Percentiles rank a stretch among this genome's conserved stretches.
phyloP scores from a whole-genome alignment of 345 rosid species.

The Kandelia obovata region DNA sequence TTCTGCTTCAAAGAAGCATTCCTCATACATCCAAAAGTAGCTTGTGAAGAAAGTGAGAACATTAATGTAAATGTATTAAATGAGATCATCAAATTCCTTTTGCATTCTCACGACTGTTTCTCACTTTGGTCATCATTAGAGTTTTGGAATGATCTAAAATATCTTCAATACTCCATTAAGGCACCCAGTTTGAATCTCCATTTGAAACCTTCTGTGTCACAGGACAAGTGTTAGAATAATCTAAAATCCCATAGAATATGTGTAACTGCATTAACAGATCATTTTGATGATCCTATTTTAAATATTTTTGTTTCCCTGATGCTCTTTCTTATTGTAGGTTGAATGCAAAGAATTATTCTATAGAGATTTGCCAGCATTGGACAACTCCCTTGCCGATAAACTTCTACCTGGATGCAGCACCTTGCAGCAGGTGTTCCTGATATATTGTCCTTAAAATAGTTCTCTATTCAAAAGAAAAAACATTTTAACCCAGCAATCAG shows the following conservation, averaged over 20 bases:
- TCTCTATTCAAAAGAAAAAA: not conserved
- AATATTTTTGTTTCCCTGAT: too few species aligned
- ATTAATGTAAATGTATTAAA: not conserved
- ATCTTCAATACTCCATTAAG: not conserved
- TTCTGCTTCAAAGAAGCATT: slow-evolving; percentile 8
- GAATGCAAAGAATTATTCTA: slow-evolving; percentile 81
- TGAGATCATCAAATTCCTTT: not conserved
- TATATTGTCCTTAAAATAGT: slow-evolving; percentile 6
- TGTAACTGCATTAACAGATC: not conserved
- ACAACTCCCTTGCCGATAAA: slow-evolving; percentile 81
- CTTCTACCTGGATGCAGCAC: slow-evolving; percentile 78
- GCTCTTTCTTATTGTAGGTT: slow-evolving; percentile 41
- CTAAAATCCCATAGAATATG: not conserved
- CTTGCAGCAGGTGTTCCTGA: slow-evolving; percentile 55
- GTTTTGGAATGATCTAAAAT: too few species aligned
- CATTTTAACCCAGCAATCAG: not conserved
- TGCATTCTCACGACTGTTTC: too few species aligned
- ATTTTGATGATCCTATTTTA: too few species aligned
- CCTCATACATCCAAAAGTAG: not conserved
- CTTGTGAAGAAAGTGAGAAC: not conserved
- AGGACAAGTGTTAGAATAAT: not conserved
- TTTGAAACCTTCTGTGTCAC: not conserved
- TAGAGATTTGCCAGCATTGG: slow-evolving; percentile 72
- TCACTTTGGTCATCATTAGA: too few species aligned
- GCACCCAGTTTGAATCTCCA: not conserved